A percentile compares a stretch with the other conserved stretches of the same genome.
Conservation (phyloP, 768 basidiomycete genomes). For the Hygrophoropsis aurantiaca region DNA sequence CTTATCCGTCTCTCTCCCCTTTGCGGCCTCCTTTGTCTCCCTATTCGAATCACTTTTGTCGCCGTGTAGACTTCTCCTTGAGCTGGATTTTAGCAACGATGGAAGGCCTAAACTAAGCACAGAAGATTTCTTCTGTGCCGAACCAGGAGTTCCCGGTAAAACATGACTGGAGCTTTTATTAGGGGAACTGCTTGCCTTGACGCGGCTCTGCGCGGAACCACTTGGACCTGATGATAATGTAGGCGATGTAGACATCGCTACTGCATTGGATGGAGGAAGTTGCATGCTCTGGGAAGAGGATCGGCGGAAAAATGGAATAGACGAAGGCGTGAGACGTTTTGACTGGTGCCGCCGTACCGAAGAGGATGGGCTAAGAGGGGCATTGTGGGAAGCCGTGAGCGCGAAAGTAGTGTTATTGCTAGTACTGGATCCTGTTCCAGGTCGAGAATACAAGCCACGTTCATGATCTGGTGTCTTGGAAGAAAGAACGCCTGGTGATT, state of each 20-base stretch:
- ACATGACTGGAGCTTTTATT: constrained; percentile 50
- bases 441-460: constrained; percentile 53
- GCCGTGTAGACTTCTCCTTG: constrained; percentile 75
- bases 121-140: constrained; percentile 76
- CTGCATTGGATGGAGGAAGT: constrained; percentile 43
- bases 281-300: constrained; percentile 90
- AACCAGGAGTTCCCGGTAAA: constrained; percentile 55
- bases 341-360: constrained; percentile 64
- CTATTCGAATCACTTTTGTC: constrained; percentile 45
- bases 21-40: constrained; percentile 57
- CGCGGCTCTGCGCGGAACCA: constrained; percentile 38
- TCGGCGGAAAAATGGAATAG: constrained; percentile 92
- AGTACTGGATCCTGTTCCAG: constrained; percentile 75
- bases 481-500: constrained; percentile 41
- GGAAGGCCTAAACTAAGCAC: constrained; percentile 79
- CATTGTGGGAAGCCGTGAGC: constrained; percentile 51
- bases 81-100: constrained; percentile 83
- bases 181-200: constrained; percentile 50
- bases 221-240: constrained; percentile 46
- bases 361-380: constrained; percentile 70
- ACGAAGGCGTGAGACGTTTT: constrained; percentile 86
- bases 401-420: constrained; percentile 65
- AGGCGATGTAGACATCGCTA: constrained; percentile 47
- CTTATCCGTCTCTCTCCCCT: constrained; percentile 41
- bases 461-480: constrained; percentile 64